phyloP scores from a whole-genome alignment of 306 rosid species.

The Rubus idaeus region DNA sequence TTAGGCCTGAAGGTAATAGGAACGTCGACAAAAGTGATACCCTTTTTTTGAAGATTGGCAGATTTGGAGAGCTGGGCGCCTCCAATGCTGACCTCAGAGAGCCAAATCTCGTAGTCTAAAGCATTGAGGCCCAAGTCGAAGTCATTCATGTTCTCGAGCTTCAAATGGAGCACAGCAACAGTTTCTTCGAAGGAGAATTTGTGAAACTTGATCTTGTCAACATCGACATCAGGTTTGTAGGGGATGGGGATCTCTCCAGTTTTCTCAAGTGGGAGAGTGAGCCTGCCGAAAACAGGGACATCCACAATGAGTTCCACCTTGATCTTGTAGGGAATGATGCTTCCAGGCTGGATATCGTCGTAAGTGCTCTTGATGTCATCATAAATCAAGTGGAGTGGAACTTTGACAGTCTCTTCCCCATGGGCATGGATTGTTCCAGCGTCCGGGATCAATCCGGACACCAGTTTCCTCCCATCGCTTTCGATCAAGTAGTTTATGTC shows the following conservation, averaged over 20 bases:
- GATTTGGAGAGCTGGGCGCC: slow-evolving; percentile 64
- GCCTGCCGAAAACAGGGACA: slow-evolving; percentile 81
- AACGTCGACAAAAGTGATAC: slow-evolving; percentile 52
- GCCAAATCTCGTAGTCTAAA: slow-evolving; percentile 85
- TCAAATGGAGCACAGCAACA: slow-evolving; percentile 76
- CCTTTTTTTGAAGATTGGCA: slow-evolving; percentile 61
- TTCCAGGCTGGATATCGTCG: slow-evolving; percentile 71
- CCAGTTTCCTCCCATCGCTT: slow-evolving; percentile 83
- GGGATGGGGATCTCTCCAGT: slow-evolving; percentile 95
- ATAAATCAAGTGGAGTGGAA: slow-evolving; percentile 67
- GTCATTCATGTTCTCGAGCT: slow-evolving; percentile 91
- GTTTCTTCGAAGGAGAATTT: slow-evolving; percentile 88
- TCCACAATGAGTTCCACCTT: slow-evolving; percentile 85
- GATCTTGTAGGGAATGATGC: slow-evolving; percentile 72
- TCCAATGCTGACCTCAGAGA: slow-evolving; percentile 74
- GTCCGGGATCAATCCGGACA: slow-evolving; percentile 92
- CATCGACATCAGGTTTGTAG: slow-evolving; percentile 86
- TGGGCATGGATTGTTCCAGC: slow-evolving; percentile 87
- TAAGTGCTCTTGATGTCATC: slow-evolving; percentile 83
- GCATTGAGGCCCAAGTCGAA: slow-evolving; percentile 77
- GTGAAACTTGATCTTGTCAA: slow-evolving; percentile 75
- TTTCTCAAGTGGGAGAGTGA: slow-evolving; percentile 85
- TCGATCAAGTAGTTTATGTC: slow-evolving; percentile 84
- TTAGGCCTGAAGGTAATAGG: slow-evolving; percentile 91
- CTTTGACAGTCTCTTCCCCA: slow-evolving; percentile 78